These are phyloP conservation scores for Russula dissimulans DNA, from an alignment of 768 basidiomycete species.

Conservation along the genomic window DNA sequence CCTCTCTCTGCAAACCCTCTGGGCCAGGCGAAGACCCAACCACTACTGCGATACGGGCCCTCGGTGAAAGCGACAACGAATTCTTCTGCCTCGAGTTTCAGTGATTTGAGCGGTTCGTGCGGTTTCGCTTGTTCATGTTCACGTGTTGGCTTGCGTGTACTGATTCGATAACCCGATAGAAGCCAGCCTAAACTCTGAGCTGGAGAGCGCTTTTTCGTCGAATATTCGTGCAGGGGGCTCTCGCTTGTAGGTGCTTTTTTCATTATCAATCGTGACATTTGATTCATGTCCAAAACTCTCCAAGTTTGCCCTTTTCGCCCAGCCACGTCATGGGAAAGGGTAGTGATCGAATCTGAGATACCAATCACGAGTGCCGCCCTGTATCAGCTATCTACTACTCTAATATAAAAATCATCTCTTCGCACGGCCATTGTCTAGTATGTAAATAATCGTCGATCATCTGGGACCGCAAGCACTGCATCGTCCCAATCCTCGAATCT, in stretches of 20 bases:
- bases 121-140: background rate
- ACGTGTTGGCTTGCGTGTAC: background rate
- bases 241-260: slow-evolving; percentile 47
- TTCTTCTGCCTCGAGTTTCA: slow-evolving; percentile 75
- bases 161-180: slow-evolving; percentile 32
- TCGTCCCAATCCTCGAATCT: too few species aligned
- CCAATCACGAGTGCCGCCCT: too few species aligned
- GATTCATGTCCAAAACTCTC: background rate
- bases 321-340: slow-evolving; percentile 18
- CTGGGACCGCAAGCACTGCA: too few species aligned
- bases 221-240: slow-evolving; percentile 62
- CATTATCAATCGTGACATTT: background rate
- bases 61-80: slow-evolving; percentile 34
- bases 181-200: slow-evolving; percentile 62
- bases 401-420: background rate
- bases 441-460: too few species aligned
- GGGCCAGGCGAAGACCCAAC: slow-evolving; percentile 11
- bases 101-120: slow-evolving; percentile 70
- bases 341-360: background rate
- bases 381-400: background rate
- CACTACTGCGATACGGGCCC: slow-evolving; percentile 33
- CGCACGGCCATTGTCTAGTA: too few species aligned
- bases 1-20: slow-evolving; percentile 2
- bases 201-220: slow-evolving; percentile 74
- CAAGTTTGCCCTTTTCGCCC: slow-evolving; percentile 21